phyloP scores from a whole-genome alignment of 768 basidiomycete genomes.

The Boletales sp. region DNA sequence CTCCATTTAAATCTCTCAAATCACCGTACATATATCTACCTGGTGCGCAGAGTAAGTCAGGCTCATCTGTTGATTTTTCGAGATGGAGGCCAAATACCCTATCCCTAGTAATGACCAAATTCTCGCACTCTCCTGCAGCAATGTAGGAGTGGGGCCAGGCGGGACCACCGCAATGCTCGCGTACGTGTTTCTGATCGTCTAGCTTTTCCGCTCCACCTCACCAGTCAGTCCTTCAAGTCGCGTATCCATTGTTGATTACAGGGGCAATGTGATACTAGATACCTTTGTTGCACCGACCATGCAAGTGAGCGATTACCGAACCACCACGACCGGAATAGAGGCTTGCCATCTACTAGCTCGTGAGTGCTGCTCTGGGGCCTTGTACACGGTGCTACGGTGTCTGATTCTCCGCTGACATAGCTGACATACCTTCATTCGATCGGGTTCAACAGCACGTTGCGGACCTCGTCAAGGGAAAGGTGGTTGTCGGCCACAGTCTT shows the following conservation, averaged over 20 bases:
- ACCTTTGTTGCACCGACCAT: slow-evolving; percentile 65
- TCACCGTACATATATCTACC: slow-evolving; percentile 25
- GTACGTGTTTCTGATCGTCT: slow-evolving; percentile 41
- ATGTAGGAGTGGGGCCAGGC: slow-evolving; percentile 78
- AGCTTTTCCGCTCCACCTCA: slow-evolving; percentile 4
- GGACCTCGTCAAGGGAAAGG: slow-evolving; percentile 62
- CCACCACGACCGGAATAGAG: slow-evolving; percentile 56
- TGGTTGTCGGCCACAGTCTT: slow-evolving; percentile 71
- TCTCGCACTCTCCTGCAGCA: slow-evolving; percentile 59
- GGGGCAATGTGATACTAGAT: slow-evolving; percentile 57
- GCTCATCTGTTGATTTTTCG: slow-evolving; percentile 10
- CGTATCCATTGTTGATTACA: slow-evolving; percentile 53
- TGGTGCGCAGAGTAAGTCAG: slow-evolving; percentile 14
- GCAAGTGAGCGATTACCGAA: slow-evolving; percentile 71
- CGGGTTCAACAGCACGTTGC: slow-evolving; percentile 67
- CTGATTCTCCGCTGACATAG: slow-evolving; percentile 11
- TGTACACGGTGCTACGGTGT: neutral
- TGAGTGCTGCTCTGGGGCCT: slow-evolving; percentile 17
- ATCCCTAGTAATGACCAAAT: slow-evolving; percentile 42
- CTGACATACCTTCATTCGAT: slow-evolving; percentile 49
- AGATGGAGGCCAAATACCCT: slow-evolving; percentile 33
- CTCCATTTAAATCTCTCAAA: neutral
- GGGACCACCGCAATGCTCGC: slow-evolving; percentile 82
- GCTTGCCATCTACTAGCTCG: slow-evolving; percentile 38
- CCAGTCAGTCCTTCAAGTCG: slow-evolving; percentile 31